Base-by-base conservation (phyloP, 2,329 filamentous ascomycete genomes). In the Sporothrix sp. region DNA sequence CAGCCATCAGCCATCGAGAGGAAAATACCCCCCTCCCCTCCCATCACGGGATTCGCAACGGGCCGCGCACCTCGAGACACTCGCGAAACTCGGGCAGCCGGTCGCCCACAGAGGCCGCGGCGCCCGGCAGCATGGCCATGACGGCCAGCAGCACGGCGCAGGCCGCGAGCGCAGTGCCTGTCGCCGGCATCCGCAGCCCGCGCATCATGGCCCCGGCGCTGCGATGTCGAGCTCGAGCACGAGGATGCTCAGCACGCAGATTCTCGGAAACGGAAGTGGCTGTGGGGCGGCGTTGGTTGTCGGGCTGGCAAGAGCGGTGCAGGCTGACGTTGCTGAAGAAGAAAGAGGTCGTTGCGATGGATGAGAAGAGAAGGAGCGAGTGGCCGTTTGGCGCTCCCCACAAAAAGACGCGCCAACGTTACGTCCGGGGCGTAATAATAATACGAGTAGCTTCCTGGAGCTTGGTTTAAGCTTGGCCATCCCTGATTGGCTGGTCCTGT, bases 1-100 rank as follows among this genome's bases (percentile, higher is more conserved):
- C n/a, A n/a, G n/a, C n/a, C n/a, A n/a, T n/a, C n/a, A n/a, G n/a
- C n/a, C n/a, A n/a, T n/a, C n/a, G n/a, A n/a, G n/a, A n/a, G n/a
- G n/a, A n/a, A n/a, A n/a, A n/a, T n/a, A n/a, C n/a, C n/a, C n/a
- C n/a, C n/a, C 10, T 28, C 25, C 13, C 14, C 23, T 16, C 13
- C 37, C 20, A 25, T 40, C 6, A n/a, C 28, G 11, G 14, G 30
- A n/a, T 10, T 10, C 5, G 13, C 37, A 30, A 30, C 46, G 14
- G 27, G 5, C 21, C 40, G 66, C 71, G 57, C 71, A 95, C 91
- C 73, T 87, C 70, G 48, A 97, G 79, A 65, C 93, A 98, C 66
- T 89, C 75, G 63, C 75, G 78, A 65, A 98, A 98, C 61, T 95
- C 89, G 16, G 87, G 87, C 53, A 95, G 72, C 50, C 81, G 77